Evolutionary conservation across 2,329 filamentous ascomycete species (phyloP).

Genomic region (Ophiostoma ips): DNA sequence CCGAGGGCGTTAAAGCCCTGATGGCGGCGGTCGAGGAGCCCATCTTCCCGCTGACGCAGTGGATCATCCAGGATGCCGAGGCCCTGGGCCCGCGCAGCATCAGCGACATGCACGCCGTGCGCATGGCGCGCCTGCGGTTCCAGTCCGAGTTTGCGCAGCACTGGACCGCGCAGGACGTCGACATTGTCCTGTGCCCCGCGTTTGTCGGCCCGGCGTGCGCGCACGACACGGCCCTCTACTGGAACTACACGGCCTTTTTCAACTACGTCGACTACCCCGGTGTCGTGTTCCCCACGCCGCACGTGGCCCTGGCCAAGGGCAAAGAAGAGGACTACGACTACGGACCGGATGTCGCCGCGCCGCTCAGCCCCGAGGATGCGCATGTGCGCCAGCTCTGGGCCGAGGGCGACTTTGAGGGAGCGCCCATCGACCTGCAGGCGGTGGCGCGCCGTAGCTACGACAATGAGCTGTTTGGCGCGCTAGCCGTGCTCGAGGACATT

Average conservation of each 20-base stretch:
- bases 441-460: slow-evolving; percentile 2
- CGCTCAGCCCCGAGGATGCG: background rate
- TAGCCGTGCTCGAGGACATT: background rate
- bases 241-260: slow-evolving; percentile 2
- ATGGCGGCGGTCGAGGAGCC: background rate
- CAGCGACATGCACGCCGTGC: background rate
- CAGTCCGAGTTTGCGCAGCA: slow-evolving; percentile 1
- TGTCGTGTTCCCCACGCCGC: background rate
- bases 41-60: background rate
- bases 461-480: background rate
- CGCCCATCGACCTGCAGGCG: slow-evolving; percentile 1
- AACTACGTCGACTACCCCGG: slow-evolving; percentile 2
- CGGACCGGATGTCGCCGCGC: background rate
- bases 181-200: background rate
- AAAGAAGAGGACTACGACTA: background rate
- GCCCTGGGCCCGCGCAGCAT: background rate
- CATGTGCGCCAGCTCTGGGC: slow-evolving; percentile 1
- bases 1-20: background rate
- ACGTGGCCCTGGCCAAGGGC: background rate
- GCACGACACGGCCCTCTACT: background rate
- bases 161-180: slow-evolving; percentile 1
- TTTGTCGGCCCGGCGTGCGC: background rate
- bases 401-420: background rate
- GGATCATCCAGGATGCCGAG: slow-evolving; percentile 2
- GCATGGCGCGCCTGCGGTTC: background rate